phyloP scores from a whole-genome alignment of 805 yeast species.

The Candida silvicultrix region DNA sequence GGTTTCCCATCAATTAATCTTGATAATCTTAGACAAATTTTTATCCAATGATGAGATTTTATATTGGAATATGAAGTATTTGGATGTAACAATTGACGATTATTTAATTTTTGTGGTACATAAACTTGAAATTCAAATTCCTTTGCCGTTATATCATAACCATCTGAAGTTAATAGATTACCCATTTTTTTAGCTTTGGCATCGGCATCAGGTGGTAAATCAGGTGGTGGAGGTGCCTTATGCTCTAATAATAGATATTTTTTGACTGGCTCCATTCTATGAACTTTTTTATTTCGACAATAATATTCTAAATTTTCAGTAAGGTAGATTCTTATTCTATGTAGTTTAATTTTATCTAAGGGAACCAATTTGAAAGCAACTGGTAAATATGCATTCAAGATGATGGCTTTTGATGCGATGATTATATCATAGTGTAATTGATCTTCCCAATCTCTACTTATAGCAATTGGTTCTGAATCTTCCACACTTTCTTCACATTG shows the following conservation, averaged over 20 bases:
- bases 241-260: conserved; percentile 79
- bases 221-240: conserved; percentile 45
- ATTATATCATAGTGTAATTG: conserved; percentile 84
- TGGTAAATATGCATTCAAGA: conserved; percentile 79
- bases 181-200: conserved; percentile 35
- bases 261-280: conserved; percentile 84
- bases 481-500: conserved; percentile 77
- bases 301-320: conserved; percentile 90
- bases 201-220: conserved; percentile 25
- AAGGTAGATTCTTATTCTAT: conserved; percentile 76
- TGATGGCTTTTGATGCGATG: conserved; percentile 82
- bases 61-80: conserved; percentile 77
- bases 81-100: conserved; percentile 63
- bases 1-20: conserved; percentile 60
- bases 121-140: conserved; percentile 85
- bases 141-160: conserved; percentile 57
- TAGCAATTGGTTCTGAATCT: conserved; percentile 89
- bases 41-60: conserved; percentile 93
- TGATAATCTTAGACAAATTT: conserved; percentile 77
- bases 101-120: conserved; percentile 65
- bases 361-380: conserved; percentile 81
- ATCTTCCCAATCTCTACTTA: conserved; percentile 90
- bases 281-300: conserved; percentile 81
- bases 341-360: conserved; percentile 76
- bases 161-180: conserved; percentile 28